These are phyloP conservation scores for Fusarium cyanostomum DNA, from an alignment of 2,329 filamentous ascomycete genomes.

Conservation along the genomic window DNA sequence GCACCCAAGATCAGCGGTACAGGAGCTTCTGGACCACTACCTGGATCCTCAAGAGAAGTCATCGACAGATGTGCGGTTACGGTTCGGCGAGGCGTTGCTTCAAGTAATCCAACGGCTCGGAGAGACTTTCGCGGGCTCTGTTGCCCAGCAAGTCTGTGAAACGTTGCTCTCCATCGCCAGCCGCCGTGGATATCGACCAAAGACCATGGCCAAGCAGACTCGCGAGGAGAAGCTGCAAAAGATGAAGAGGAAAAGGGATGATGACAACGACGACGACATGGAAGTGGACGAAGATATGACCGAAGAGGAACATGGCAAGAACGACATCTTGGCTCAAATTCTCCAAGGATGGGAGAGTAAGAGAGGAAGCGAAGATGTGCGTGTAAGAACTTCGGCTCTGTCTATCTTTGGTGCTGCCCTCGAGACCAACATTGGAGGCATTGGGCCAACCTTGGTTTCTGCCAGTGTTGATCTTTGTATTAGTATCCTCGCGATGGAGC, in stretches of 20 bases:
- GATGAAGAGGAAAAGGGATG: constrained; percentile 58
- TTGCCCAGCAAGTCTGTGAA: constrained; percentile 62
- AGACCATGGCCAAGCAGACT: constrained; percentile 65
- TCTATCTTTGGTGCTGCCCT: constrained; percentile 69
- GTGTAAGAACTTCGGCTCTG: constrained; percentile 74
- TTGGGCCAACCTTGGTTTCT: constrained; percentile 63
- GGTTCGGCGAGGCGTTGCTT: constrained; percentile 73
- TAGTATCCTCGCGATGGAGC: constrained; percentile 70
- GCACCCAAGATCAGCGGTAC: constrained; percentile 69
- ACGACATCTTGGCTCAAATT: constrained; percentile 66
- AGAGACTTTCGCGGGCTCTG: constrained; percentile 63
- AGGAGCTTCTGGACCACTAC: constrained; percentile 73
- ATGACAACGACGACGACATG: constrained; percentile 59
- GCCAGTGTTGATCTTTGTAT: constrained; percentile 70
- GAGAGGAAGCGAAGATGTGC: constrained; percentile 72
- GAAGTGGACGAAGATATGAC: constrained; percentile 58
- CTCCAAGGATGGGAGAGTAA: constrained; percentile 74
- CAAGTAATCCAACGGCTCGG: constrained; percentile 71
- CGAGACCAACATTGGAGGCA: constrained; percentile 67
- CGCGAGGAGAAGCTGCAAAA: constrained; percentile 60
- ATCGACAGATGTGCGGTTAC: constrained; percentile 69
- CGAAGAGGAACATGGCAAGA: constrained; percentile 55
- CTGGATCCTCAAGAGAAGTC: constrained; percentile 69
- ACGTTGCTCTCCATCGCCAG: constrained; percentile 71
- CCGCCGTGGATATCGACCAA: constrained; percentile 68